phyloP scores from a whole-genome alignment of 257 asterid species.

The Fraxinus americana region DNA sequence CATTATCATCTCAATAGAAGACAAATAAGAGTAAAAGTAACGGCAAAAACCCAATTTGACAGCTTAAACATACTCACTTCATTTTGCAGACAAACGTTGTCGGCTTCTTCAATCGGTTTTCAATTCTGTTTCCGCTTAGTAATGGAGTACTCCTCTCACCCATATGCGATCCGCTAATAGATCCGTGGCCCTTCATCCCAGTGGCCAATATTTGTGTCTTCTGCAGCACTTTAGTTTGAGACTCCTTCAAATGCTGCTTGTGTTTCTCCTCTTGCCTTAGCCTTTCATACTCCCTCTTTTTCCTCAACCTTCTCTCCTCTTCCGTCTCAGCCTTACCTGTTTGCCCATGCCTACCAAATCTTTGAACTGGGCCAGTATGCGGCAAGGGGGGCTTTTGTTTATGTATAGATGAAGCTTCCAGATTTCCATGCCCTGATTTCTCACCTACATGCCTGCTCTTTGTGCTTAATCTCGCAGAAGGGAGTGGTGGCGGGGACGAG shows the following conservation, averaged over 20 bases:
- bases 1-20: slow-evolving; percentile 8
- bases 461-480: slow-evolving; percentile 45
- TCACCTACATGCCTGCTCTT: slow-evolving; percentile 43
- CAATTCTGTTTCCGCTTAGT: slow-evolving; percentile 71
- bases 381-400: slow-evolving; percentile 63
- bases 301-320: slow-evolving; percentile 86
- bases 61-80: slow-evolving; percentile 65
- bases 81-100: slow-evolving; percentile 97
- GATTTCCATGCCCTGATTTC: slow-evolving; percentile 16
- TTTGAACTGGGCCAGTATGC: slow-evolving; percentile 37
- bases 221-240: slow-evolving; percentile 79
- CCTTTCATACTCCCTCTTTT: slow-evolving; percentile 79
- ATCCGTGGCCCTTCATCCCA: slow-evolving; percentile 77
- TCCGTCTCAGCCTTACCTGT: slow-evolving; percentile 71
- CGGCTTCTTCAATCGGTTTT: slow-evolving; percentile 94
- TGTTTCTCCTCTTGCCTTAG: slow-evolving; percentile 81
- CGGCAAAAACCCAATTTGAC: slow-evolving; percentile 19
- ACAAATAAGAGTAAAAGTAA: slow-evolving; percentile 15
- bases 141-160: slow-evolving; percentile 76
- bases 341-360: slow-evolving; percentile 46
- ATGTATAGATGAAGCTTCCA: slow-evolving; percentile 45
- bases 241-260: slow-evolving; percentile 73
- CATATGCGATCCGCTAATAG: slow-evolving; percentile 78
- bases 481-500: slow-evolving; percentile 67
- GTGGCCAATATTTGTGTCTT: slow-evolving; percentile 81